Evolutionary conservation across 2,329 filamentous ascomycete species (phyloP).

Genomic region (Neocatenulostroma microsporum): DNA sequence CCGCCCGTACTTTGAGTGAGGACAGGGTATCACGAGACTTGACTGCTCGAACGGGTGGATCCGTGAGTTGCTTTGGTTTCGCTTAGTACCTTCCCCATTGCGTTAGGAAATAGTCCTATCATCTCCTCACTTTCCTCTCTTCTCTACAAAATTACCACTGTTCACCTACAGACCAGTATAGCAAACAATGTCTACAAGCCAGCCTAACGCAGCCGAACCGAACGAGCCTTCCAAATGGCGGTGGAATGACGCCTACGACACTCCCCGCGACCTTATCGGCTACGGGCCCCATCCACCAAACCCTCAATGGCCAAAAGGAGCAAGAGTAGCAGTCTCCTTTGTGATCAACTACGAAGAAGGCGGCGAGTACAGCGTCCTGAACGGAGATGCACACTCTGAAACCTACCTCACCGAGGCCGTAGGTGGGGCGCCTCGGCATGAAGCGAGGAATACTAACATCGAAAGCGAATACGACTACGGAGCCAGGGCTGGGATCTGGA

Average conservation of each 20-base stretch:
- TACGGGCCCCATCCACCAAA: constrained; percentile 6
- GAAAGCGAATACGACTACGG: constrained; percentile 43
- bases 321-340: constrained; percentile 36
- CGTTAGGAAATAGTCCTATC: too few relatives aligned
- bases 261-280: constrained; percentile 1
- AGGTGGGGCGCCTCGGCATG: not conserved
- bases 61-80: too few relatives aligned
- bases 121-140: too few relatives aligned
- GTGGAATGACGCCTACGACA: not conserved
- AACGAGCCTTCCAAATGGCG: too few relatives aligned
- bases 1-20: too few relatives aligned
- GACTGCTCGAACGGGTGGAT: too few relatives aligned
- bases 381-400: constrained; percentile 27
- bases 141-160: too few relatives aligned
- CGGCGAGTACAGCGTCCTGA: constrained; percentile 27
- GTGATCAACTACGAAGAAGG: constrained; percentile 37
- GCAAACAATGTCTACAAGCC: too few relatives aligned
- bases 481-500: constrained; percentile 40
- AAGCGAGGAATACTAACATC: constrained; percentile 1
- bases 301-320: constrained; percentile 32
- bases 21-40: too few relatives aligned
- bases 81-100: too few relatives aligned
- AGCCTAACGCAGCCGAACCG: too few relatives aligned
- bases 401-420: constrained; percentile 9
- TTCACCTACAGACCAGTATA: too few relatives aligned